Conservation (phyloP, 2,329 filamentous ascomycete genomes). For the Fusarium agapanthi region DNA sequence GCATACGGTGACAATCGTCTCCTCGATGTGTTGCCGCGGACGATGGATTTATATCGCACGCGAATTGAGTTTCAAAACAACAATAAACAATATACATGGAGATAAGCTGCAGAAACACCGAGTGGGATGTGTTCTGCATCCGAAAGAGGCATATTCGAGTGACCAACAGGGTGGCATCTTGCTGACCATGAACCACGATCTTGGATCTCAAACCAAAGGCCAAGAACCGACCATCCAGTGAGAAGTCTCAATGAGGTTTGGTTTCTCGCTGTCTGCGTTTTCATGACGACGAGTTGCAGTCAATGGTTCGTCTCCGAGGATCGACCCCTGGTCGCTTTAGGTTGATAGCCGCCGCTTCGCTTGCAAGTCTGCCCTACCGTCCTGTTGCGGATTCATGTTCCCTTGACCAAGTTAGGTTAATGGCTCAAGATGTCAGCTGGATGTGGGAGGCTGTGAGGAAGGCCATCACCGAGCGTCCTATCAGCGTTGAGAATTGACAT, state of each 20-base stretch:
- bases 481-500: conserved; percentile 32
- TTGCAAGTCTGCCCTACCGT: conserved; percentile 26
- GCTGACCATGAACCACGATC: conserved; percentile 29
- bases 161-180: conserved; percentile 12
- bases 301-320: conserved; percentile 29
- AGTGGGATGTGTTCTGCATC: conserved; percentile 22
- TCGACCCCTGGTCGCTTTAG: conserved; percentile 29
- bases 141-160: conserved; percentile 9
- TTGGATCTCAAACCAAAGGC: conserved; percentile 25
- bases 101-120: conserved; percentile 20
- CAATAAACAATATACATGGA: conserved; percentile 32
- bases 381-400: conserved; percentile 14
- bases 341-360: conserved; percentile 15
- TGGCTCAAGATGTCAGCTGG: conserved; percentile 30
- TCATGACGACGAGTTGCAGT: conserved; percentile 39
- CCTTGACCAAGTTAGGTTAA: conserved; percentile 21
- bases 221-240: conserved; percentile 11
- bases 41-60: conserved; percentile 21
- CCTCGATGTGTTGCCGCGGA: conserved; percentile 23
- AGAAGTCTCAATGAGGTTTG: conserved; percentile 30
- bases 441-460: conserved; percentile 37
- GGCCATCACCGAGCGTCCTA: conserved; percentile 35
- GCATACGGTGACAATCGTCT: conserved; percentile 4
- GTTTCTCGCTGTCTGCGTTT: conserved; percentile 22
- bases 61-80: conserved; percentile 17